Evolutionary conservation across 805 yeast species (phyloP).

Genomic region (Lachancea mirantina): DNA sequence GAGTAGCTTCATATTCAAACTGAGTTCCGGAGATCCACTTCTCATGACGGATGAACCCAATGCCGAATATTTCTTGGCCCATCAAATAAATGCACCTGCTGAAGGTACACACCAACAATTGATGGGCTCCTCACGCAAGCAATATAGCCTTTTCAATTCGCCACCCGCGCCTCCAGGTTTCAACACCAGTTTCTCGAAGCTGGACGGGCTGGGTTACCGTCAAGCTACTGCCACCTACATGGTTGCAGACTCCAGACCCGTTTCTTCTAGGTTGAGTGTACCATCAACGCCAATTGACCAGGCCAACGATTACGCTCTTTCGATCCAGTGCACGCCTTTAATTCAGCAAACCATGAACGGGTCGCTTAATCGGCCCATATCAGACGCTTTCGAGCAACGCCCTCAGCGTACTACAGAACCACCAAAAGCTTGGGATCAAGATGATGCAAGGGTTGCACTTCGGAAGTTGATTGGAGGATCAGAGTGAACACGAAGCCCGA

Average conservation of each 20-base stretch:
- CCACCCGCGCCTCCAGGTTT: too few relatives aligned
- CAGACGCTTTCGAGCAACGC: conserved; percentile 5
- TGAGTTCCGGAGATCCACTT: conserved; percentile 29
- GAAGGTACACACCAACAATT: conserved; percentile 17
- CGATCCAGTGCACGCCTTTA: conserved; percentile 27
- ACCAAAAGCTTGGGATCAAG: conserved; percentile 13
- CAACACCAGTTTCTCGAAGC: too few relatives aligned
- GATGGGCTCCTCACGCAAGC: conserved; percentile 17
- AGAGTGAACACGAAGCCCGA: too few relatives aligned
- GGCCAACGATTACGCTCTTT: conserved; percentile 2
- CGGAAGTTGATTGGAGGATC: conserved; percentile 23
- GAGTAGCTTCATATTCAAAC: conserved; percentile 26
- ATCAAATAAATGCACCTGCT: background rate
- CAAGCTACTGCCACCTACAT: conserved; percentile 10
- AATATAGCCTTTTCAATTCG: conserved; percentile 18
- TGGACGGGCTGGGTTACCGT: conserved; percentile 16
- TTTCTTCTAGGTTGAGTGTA: background rate
- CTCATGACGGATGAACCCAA: conserved; percentile 26
- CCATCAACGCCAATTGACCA: conserved; percentile 9
- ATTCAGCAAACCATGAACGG: conserved; percentile 31
- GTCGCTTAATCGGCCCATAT: conserved; percentile 4
- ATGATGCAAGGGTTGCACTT: conserved; percentile 28
- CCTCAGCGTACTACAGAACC: conserved; percentile 2
- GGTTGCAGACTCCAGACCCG: background rate
- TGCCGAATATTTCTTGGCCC: conserved; percentile 10